Conservation (phyloP, 2,329 filamentous ascomycete species). For the Lasiodiplodia citricola region DNA sequence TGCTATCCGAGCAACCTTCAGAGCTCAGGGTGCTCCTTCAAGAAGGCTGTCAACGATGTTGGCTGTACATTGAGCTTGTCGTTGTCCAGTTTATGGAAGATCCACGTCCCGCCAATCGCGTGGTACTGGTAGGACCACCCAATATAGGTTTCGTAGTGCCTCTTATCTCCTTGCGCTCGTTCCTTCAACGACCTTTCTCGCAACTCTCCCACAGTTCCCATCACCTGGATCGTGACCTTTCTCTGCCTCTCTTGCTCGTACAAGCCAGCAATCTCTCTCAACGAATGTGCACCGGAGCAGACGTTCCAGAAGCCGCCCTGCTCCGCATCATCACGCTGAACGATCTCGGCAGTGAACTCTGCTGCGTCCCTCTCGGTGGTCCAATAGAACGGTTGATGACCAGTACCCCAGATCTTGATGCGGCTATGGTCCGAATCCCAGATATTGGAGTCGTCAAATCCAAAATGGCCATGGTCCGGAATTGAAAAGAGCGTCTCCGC, state of each 20-base stretch:
- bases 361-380: background rate
- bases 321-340: background rate
- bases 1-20: too few species aligned
- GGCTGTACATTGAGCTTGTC: too few species aligned
- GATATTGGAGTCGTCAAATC: background rate
- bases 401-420: background rate
- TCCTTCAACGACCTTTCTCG: background rate
- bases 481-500: slow-evolving; percentile 26
- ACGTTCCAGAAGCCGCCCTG: slow-evolving; percentile 10
- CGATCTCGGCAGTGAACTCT: background rate
- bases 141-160: background rate
- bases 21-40: too few species aligned
- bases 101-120: too few species aligned
- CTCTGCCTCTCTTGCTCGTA: background rate
- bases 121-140: background rate
- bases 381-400: background rate
- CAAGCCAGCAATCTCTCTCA: background rate
- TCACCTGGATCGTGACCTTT: background rate
- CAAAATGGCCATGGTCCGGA: too few species aligned
- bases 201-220: background rate
- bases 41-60: too few species aligned
- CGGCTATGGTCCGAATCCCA: background rate
- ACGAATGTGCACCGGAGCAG: background rate
- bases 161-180: background rate
- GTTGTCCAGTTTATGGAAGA: too few species aligned